phyloP scores from a whole-genome alignment of 768 basidiomycete species.

The Collybia sordida region DNA sequence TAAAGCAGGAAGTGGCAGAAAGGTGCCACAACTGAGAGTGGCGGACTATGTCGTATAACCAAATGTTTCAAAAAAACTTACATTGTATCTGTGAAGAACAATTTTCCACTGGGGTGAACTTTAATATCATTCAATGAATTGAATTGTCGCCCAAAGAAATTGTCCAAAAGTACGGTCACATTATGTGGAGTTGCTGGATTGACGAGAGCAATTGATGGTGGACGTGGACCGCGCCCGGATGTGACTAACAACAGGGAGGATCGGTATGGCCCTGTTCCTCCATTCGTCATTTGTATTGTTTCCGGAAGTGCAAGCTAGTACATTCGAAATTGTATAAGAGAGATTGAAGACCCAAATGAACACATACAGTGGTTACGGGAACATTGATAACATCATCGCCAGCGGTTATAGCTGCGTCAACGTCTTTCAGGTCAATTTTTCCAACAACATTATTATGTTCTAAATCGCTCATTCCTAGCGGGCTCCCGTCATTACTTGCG shows the following conservation, averaged over 20 bases:
- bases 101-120: constrained; percentile 63
- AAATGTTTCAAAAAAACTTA: constrained; percentile 30
- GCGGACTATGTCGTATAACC: too few relatives aligned
- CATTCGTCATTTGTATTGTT: constrained; percentile 68
- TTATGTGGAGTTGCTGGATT: constrained; percentile 66
- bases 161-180: constrained; percentile 69
- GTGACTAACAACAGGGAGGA: constrained; percentile 59
- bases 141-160: constrained; percentile 78
- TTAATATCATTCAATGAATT: constrained; percentile 82
- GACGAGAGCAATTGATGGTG: constrained; percentile 63
- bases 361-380: constrained; percentile 41
- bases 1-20: background rate
- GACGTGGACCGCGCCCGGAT: constrained; percentile 61
- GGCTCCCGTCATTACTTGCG: constrained; percentile 65
- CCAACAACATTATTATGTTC: constrained; percentile 63
- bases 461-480: constrained; percentile 60
- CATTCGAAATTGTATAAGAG: constrained; percentile 1
- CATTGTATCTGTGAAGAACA: constrained; percentile 77
- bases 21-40: too few relatives aligned
- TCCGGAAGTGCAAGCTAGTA: constrained; percentile 56
- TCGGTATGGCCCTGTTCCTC: constrained; percentile 62
- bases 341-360: background rate
- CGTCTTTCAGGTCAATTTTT: constrained; percentile 59
- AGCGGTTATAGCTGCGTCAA: constrained; percentile 41
- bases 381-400: constrained; percentile 41